These are phyloP conservation scores for Fusarium hainanense DNA, from an alignment of 2,329 filamentous ascomycete species.

Conservation along the genomic window DNA sequence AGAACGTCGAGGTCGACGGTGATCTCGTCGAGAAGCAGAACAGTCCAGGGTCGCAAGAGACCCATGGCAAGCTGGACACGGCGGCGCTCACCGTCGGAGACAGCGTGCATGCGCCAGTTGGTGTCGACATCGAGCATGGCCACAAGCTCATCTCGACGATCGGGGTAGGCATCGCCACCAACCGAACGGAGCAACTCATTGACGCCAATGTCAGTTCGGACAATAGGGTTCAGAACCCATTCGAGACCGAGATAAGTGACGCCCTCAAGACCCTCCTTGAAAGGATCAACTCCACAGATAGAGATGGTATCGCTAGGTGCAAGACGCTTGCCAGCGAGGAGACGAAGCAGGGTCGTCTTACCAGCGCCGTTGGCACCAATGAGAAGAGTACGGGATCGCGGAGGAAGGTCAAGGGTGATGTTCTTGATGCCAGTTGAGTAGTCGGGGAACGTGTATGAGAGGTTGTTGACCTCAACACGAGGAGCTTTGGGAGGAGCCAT, in stretches of 20 bases:
- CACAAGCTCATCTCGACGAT: constrained; percentile 87
- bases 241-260: constrained; percentile 97
- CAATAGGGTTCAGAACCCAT: constrained; percentile 98
- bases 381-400: constrained; percentile 86
- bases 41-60: constrained; percentile 87
- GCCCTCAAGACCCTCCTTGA: constrained; percentile 88
- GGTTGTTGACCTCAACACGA: constrained; percentile 76
- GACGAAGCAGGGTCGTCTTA: constrained; percentile 94
- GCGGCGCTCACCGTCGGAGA: constrained; percentile 90
- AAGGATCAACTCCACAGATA: constrained; percentile 88
- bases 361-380: constrained; percentile 98
- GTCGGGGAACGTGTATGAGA: constrained; percentile 92
- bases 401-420: constrained; percentile 80
- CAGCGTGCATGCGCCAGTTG: constrained; percentile 94
- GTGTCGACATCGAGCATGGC: constrained; percentile 91
- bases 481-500: constrained; percentile 56
- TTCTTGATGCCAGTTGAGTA: constrained; percentile 80
- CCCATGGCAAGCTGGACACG: constrained; percentile 98
- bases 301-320: constrained; percentile 79
- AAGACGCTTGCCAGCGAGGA: constrained; percentile 94
- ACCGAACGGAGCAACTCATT: constrained; percentile 85
- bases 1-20: constrained; percentile 96
- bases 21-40: constrained; percentile 93
- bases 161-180: constrained; percentile 85
- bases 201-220: constrained; percentile 94